phyloP scores from a whole-genome alignment of 1,284 basidiomycete genomes.

The Exobasidium rhododendri region DNA sequence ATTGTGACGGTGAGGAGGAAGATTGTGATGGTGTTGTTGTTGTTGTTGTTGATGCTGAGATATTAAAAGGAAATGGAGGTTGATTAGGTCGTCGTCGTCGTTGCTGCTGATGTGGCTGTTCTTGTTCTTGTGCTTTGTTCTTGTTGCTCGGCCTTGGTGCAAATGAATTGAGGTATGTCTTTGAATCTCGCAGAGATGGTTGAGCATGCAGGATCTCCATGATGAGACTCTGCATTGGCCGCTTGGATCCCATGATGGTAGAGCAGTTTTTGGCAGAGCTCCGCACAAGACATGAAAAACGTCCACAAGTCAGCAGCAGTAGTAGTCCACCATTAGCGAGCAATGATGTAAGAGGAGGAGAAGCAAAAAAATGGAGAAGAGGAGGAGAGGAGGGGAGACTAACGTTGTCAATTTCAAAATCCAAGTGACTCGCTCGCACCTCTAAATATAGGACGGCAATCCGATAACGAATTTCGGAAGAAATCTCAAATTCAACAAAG shows the following conservation, averaged over 20 bases:
- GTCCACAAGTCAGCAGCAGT: too few relatives aligned
- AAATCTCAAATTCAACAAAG: too few relatives aligned
- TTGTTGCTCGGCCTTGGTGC: conserved; percentile 42
- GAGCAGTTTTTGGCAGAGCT: neutral
- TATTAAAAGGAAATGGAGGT: neutral
- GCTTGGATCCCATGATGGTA: conserved; percentile 31
- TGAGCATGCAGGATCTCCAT: conserved; percentile 89
- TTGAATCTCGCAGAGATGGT: conserved; percentile 85
- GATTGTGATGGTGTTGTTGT: neutral
- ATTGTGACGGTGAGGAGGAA: neutral
- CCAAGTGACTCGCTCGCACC: too few relatives aligned
- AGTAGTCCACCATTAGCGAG: too few relatives aligned
- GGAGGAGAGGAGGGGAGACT: too few relatives aligned
- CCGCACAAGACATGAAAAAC: too few relatives aligned
- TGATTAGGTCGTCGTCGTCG: neutral
- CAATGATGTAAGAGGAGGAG: too few relatives aligned
- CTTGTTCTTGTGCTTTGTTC: too few relatives aligned
- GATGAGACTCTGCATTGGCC: conserved; percentile 79
- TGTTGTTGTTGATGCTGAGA: neutral
- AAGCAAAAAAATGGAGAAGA: too few relatives aligned
- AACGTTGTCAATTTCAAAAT: too few relatives aligned
- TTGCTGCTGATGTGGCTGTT: neutral
- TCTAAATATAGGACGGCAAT: too few relatives aligned
- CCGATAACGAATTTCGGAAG: too few relatives aligned
- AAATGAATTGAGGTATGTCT: conserved; percentile 83